phyloP scores from a whole-genome alignment of 164 flowering plant species.

The Berberis thunbergii region DNA sequence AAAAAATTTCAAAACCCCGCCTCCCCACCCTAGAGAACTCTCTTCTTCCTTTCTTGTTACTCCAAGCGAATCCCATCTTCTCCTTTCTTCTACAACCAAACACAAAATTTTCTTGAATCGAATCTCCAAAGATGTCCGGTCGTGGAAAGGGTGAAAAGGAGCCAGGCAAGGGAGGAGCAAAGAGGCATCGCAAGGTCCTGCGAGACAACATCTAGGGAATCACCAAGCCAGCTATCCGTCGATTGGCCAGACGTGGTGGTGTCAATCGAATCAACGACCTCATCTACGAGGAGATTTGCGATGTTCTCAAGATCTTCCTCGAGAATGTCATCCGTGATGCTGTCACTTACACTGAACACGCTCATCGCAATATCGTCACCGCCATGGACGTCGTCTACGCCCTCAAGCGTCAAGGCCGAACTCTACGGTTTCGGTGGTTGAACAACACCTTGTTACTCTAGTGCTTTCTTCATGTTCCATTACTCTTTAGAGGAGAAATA shows the following conservation, averaged over 20 bases:
- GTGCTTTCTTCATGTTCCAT: neutral
- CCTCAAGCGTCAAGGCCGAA: constrained; percentile 14
- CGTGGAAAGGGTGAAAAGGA: constrained; percentile 17
- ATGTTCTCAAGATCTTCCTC: constrained; percentile 16
- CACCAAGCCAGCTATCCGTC: constrained; percentile 15
- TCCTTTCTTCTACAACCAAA: neutral
- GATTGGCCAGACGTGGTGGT: constrained; percentile 14
- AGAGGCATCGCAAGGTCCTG: constrained; percentile 10
- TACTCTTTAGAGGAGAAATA: no score
- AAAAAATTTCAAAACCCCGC: neutral
- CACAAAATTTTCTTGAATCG: neutral
- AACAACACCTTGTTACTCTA: neutral
- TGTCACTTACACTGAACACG: constrained; percentile 14
- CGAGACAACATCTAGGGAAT: constrained; percentile 15
- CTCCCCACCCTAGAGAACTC: neutral
- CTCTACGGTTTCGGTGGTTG: constrained; percentile 18
- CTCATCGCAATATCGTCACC: constrained; percentile 12
- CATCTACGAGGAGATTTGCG: constrained; percentile 16
- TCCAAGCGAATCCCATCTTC: neutral
- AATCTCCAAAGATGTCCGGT: constrained; percentile 6
- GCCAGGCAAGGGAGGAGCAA: constrained; percentile 12
- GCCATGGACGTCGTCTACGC: constrained; percentile 18
- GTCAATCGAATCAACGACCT: constrained; percentile 18
- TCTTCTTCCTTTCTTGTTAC: neutral
- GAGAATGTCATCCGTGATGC: constrained; percentile 17